Evolutionary conservation across 306 rosid species (phyloP), one percentile per base, ranked within the genome.

Genomic region (Quercus dentata): DNA sequence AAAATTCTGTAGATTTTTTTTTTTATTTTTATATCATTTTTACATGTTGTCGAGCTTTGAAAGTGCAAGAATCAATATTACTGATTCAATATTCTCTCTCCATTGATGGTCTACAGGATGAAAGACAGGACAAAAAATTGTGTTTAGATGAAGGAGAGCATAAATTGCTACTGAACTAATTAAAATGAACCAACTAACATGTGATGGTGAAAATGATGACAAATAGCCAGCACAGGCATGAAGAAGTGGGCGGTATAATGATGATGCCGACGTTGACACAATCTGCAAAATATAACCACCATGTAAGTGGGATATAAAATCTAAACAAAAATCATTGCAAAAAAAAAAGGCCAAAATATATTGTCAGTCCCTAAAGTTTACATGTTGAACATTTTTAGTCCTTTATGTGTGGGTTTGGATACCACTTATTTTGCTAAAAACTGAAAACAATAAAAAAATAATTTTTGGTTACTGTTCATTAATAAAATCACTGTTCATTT

Each of bases 161-260:
- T 6, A 17, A 58, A 21, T 77, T 73, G 76, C 62, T 25, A 35
- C 5, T 21, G 33, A 49, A 27, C 49, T 76, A 74, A 76, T 6
- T 23, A 30, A 74, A 83, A 78, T 71, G 84, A 83, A 70, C 27
- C 20, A 59, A 56, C 74, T 75, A 70, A 92, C 98, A 86, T 94
- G 97, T 56, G 98, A 92, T 78, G 91, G 97, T 5, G 94, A 92
- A 84, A 87, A 94, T 18, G 98, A 94, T 31, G 97, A 88, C 77
- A 94, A 85, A 85, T 92, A 94, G 76, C 97, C 98, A 77, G 98
- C 93, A 85, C 94, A 88, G 68, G 97, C 92, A 72, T 86, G 91
- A 80, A 94, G 94, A 78, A 94, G 94, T 2, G 93, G 84, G 25
- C 88, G 89, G 82, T 89, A 85, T 6, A 89, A 76, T n/a, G 85